phyloP scores from a whole-genome alignment of 805 yeast genomes.

The Hyphopichia homilentoma region DNA sequence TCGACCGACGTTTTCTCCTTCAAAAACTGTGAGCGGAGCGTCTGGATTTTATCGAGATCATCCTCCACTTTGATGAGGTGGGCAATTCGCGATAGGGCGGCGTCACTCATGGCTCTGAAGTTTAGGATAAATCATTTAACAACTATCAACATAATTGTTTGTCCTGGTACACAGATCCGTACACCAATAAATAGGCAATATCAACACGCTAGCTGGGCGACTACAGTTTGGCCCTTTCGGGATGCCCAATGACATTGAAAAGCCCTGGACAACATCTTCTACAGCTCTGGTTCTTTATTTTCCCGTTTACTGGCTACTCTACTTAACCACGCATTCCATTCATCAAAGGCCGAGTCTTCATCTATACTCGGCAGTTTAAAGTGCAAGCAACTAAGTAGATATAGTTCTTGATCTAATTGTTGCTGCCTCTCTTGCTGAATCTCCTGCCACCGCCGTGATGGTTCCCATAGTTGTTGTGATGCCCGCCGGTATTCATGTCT shows the following conservation, averaged over 20 bases:
- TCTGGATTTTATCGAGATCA: constrained; percentile 53
- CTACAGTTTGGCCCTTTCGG: not conserved
- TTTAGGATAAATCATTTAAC: constrained; percentile 3
- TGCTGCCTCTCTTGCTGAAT: constrained; percentile 6
- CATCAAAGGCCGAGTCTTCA: no score
- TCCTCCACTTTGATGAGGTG: constrained; percentile 40
- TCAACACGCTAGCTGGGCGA: not conserved
- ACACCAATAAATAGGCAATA: no score
- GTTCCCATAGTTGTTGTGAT: constrained; percentile 3
- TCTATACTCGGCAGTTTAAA: no score
- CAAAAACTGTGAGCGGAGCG: constrained; percentile 49
- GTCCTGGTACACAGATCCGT: constrained; percentile 5
- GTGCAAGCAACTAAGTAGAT: no score
- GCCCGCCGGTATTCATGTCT: constrained; percentile 4
- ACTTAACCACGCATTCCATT: no score
- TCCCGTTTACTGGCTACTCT: no score
- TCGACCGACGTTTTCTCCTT: constrained; percentile 77
- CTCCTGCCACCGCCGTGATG: constrained; percentile 7
- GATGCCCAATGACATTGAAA: no score
- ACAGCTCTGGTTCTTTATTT: no score
- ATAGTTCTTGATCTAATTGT: no score
- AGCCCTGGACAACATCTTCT: no score
- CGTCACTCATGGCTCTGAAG: constrained; percentile 31
- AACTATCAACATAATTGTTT: constrained; percentile 5
- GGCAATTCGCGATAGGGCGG: constrained; percentile 37